A percentile compares a stretch with the other conserved stretches of the same genome.
phyloP scores from a whole-genome alignment of 768 basidiomycete genomes.

The Phylloporus scabripes region DNA sequence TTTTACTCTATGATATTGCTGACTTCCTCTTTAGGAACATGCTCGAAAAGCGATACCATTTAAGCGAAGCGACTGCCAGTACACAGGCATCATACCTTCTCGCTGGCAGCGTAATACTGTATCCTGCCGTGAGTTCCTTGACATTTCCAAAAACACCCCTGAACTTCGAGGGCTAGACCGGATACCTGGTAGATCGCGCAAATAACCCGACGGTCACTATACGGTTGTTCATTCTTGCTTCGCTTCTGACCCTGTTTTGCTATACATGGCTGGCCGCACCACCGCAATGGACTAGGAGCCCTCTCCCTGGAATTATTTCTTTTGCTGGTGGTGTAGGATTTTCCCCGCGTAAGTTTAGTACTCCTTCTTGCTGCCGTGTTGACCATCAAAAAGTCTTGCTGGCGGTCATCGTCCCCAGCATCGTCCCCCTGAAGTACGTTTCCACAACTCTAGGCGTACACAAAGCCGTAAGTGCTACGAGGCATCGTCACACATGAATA shows the following conservation, averaged over 20 bases:
- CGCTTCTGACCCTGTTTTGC: conserved; percentile 51
- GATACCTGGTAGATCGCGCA: conserved; percentile 57
- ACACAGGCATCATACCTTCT: conserved; percentile 66
- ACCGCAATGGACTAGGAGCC: conserved; percentile 47
- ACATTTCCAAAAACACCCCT: background rate
- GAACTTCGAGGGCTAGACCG: conserved; percentile 39
- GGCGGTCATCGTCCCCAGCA: conserved; percentile 66
- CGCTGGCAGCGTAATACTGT: conserved; percentile 61
- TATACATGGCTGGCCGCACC: conserved; percentile 67
- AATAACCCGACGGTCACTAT: conserved; percentile 55
- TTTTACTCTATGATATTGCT: background rate
- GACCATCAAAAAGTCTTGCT: conserved; percentile 48
- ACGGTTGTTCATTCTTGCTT: conserved; percentile 53
- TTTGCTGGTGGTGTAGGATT: conserved; percentile 72
- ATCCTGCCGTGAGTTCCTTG: conserved; percentile 52
- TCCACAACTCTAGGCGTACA: conserved; percentile 75
- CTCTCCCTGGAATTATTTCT: conserved; percentile 54
- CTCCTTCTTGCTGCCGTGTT: conserved; percentile 1
- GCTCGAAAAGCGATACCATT: conserved; percentile 58
- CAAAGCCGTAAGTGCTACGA: conserved; percentile 53
- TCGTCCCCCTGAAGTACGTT: conserved; percentile 67
- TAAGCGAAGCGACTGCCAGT: conserved; percentile 57
- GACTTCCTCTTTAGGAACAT: conserved; percentile 48
- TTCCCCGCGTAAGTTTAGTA: conserved; percentile 46
- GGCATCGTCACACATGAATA: background rate